phyloP scores from a whole-genome alignment of 345 rosid species.

The Eucalyptus erythrocorys region DNA sequence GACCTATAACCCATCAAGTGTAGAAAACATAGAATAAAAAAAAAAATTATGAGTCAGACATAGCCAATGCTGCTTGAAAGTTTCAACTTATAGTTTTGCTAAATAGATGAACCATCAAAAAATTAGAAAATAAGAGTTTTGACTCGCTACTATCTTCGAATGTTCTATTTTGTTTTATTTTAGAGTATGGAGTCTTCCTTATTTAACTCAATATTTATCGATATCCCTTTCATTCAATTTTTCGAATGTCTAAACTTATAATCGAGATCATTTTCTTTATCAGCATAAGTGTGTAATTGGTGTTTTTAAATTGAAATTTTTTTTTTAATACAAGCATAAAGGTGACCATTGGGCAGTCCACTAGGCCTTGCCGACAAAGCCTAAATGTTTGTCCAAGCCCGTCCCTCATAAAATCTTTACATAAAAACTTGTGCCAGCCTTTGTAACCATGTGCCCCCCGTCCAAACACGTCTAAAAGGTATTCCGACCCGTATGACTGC shows the following conservation, averaged over 20 bases:
- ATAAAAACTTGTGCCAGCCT: background rate
- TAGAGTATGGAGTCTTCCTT: background rate
- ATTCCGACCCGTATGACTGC: background rate
- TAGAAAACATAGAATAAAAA: background rate
- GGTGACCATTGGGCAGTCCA: background rate
- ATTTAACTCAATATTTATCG: background rate
- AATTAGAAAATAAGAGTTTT: background rate
- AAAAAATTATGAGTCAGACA: background rate
- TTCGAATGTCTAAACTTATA: background rate
- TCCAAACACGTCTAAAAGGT: background rate
- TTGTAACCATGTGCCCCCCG: background rate
- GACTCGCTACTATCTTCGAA: background rate
- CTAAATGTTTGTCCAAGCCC: background rate
- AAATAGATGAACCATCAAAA: background rate
- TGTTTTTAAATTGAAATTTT: background rate
- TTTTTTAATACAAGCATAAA: background rate
- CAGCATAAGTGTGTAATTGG: background rate
- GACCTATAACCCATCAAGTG: background rate
- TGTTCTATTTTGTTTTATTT: background rate
- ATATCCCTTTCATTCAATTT: background rate
- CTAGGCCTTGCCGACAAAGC: background rate
- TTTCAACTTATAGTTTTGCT: too few species aligned
- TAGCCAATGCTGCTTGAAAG: background rate
- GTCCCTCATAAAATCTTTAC: background rate
- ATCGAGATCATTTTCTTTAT: too few species aligned